These are phyloP conservation scores for Cucurbita argyrosperma DNA, from an alignment of 306 rosid genomes.

Conservation along the genomic window DNA sequence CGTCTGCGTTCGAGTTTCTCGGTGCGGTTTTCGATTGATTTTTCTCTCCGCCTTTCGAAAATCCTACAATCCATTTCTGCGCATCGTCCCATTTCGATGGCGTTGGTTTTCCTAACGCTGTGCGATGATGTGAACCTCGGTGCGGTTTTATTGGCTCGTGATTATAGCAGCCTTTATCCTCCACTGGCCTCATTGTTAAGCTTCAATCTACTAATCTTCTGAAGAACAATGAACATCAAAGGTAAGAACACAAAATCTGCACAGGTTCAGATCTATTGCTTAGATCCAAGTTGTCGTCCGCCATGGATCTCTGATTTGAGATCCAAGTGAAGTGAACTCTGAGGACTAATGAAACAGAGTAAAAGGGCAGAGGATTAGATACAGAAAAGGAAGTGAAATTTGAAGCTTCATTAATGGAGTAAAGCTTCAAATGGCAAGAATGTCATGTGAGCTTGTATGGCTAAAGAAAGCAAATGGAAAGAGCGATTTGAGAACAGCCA, in stretches of 20 bases:
- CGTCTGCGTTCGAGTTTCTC: conserved; percentile 86
- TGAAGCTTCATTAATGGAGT: background rate
- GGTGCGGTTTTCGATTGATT: conserved; percentile 56
- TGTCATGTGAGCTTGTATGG: conserved; percentile 21
- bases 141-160: conserved; percentile 27
- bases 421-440: conserved; percentile 5
- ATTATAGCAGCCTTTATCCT: conserved; percentile 57
- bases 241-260: background rate
- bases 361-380: background rate
- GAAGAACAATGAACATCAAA: background rate
- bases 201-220: background rate
- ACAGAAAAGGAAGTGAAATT: background rate
- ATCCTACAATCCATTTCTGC: conserved; percentile 85
- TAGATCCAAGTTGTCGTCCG: background rate
- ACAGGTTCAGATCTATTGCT: background rate
- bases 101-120: conserved; percentile 64
- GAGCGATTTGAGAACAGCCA: conserved; percentile 27
- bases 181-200: conserved; percentile 59
- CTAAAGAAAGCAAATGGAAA: conserved; percentile 13
- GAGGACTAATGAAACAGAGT: background rate
- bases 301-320: background rate
- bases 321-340: background rate
- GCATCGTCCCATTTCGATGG: conserved; percentile 98
- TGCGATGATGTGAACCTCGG: conserved; percentile 40
- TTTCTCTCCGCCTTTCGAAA: conserved; percentile 72